Evolutionary conservation across 2,329 filamentous ascomycete genomes (phyloP), one percentile per base, ranked within the genome.

Genomic region (Sclerotinia sclerotiorum): DNA sequence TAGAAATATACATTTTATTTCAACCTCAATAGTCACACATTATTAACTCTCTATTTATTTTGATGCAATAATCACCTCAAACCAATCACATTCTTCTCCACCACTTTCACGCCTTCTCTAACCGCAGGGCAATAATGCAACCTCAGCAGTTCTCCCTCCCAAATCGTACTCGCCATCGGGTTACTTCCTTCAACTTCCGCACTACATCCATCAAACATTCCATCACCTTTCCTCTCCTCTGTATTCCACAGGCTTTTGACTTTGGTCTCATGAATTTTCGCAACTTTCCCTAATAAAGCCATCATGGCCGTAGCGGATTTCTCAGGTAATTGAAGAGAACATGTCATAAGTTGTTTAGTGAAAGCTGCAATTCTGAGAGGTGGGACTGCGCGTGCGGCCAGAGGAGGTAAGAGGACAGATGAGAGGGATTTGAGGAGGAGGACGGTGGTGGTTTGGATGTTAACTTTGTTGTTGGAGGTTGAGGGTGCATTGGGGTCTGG

Each of bases 361-460:
- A 98, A 99, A 15, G 93, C 92, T 17, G 93, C 94, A n/a, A 98
- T 84, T 21, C 93, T 89, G 27, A 94, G 80, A 0, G 94, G 93
- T 0, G 95, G 93, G 2, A 93, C 85, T 69, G 90, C 84, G 76
- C 91, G 86, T 75, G 92, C 83, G 79, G 90, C 86, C 80, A 90
- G 87, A 58, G 87, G 82, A 0, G 94, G 93, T 0, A 97, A 84
- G 27, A 99, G 87, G 44, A 94, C 87, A 2, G 90, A 90, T 7
- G 92, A 91, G 7, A 99, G 84, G 64, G 92, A 95, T 72, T 94
- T 91, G 70, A 98, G 86, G 65, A 99, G 87, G 35, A 99, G 88
- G 24, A 97, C 93, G 2, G 94, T 95, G 0, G 94, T 97, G 0
- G 95, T 99, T 76, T 97, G 91, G 67, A 97, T 88, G 81, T 99